Percentiles rank a stretch among this genome's conserved stretches.
Evolutionary conservation across 371 early-diverging fungal genomes (phyloP).

Genomic region (Mortierella sp.): DNA sequence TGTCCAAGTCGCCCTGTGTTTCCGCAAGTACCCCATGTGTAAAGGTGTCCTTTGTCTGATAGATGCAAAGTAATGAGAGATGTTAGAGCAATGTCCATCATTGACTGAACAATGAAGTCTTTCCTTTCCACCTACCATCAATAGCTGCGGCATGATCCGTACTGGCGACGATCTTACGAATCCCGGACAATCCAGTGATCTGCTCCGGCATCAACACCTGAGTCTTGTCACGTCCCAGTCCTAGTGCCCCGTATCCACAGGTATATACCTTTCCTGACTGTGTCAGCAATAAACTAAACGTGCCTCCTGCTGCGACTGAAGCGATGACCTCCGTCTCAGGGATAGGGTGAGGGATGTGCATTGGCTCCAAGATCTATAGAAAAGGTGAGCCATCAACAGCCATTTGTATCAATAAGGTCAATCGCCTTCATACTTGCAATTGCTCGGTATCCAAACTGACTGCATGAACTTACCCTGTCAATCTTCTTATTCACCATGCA

Average conservation of each 20-base stretch:
- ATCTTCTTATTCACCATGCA: constrained; percentile 76
- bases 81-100: not conserved
- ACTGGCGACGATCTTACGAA: constrained; percentile 61
- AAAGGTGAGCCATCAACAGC: not conserved
- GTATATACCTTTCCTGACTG: constrained; percentile 69
- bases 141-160: constrained; percentile 72
- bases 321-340: constrained; percentile 52
- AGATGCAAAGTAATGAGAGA: not conserved
- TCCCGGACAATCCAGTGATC: constrained; percentile 49
- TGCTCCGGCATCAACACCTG: constrained; percentile 60
- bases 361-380: constrained; percentile 69
- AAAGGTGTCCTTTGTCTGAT: constrained; percentile 62
- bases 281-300: constrained; percentile 73
- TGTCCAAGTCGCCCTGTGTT: constrained; percentile 63
- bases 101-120: too few relatives aligned
- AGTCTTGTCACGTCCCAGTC: constrained; percentile 61
- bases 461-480: constrained; percentile 65
- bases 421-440: too few relatives aligned
- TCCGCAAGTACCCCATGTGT: constrained; percentile 71
- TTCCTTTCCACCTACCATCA: constrained; percentile 57
- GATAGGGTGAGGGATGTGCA: constrained; percentile 59
- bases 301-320: constrained; percentile 80
- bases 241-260: constrained; percentile 82
- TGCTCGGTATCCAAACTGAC: too few relatives aligned
- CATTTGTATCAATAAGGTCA: too few relatives aligned